Percentiles rank a stretch among this genome's conserved stretches.
These are phyloP conservation scores for Sporothrix pallida DNA, from an alignment of 2,329 filamentous ascomycete species.

Conservation along the genomic window DNA sequence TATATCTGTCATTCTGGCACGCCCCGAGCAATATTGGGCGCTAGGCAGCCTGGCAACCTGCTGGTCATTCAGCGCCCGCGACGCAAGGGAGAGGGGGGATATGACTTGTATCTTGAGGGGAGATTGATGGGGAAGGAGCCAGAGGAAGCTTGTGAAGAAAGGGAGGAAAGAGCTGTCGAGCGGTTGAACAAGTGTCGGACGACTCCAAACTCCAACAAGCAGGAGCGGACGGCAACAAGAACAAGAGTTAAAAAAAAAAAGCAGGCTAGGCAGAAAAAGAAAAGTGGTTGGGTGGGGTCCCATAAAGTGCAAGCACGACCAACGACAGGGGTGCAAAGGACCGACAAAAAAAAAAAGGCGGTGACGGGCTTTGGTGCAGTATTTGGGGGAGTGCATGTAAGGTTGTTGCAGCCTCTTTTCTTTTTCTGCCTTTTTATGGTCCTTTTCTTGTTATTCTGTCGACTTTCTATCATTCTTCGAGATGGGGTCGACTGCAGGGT, in stretches of 20 bases:
- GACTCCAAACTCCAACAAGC: not conserved
- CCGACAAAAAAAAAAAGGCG: constrained; percentile 24
- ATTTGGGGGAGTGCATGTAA: constrained; percentile 17
- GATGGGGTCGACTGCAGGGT: not conserved
- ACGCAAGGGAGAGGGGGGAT: constrained; percentile 16
- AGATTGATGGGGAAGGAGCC: too few relatives aligned
- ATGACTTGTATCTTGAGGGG: not conserved
- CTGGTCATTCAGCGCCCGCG: constrained; percentile 19
- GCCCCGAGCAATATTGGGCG: not conserved
- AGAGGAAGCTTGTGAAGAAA: not conserved
- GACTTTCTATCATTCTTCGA: too few relatives aligned
- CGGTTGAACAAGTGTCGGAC: not conserved
- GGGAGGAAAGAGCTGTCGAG: not conserved
- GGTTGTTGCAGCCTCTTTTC: constrained; percentile 1
- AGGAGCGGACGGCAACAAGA: not conserved
- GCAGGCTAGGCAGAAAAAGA: constrained; percentile 25
- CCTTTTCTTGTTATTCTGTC: too few relatives aligned
- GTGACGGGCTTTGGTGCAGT: not conserved
- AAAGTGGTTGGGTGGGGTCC: constrained; percentile 23
- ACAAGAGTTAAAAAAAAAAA: not conserved
- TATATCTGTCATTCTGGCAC: constrained; percentile 5
- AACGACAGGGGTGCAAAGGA: not conserved
- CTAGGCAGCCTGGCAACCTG: not conserved
- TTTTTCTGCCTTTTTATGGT: too few relatives aligned
- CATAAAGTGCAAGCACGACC: not conserved